These are phyloP conservation scores for Tilletia indica DNA, from an alignment of 1,284 basidiomycete genomes.

Conservation along the genomic window DNA sequence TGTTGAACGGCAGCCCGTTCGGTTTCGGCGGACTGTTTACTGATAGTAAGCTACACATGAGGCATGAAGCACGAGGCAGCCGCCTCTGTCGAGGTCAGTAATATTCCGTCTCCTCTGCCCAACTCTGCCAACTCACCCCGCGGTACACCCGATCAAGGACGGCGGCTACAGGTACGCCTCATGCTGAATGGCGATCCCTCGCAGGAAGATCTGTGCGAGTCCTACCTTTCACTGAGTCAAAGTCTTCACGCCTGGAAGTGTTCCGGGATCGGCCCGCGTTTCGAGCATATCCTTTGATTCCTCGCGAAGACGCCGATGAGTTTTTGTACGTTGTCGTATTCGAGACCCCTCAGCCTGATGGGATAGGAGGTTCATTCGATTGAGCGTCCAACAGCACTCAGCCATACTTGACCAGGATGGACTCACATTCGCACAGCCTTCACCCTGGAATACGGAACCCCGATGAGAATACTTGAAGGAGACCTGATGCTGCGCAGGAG, in stretches of 20 bases:
- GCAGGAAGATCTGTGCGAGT: too few species aligned
- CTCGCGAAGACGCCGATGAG: neutral
- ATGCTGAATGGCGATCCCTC: too few species aligned
- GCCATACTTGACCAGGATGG: neutral
- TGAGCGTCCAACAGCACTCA: neutral
- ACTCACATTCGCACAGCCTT: slow-evolving; percentile 66
- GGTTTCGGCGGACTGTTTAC: too few species aligned
- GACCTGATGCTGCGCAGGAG: slow-evolving; percentile 78
- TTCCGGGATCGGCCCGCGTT: neutral
- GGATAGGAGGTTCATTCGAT: neutral
- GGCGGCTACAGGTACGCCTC: too few species aligned
- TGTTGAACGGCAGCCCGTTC: too few species aligned
- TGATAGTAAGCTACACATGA: too few species aligned
- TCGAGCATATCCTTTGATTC: neutral
- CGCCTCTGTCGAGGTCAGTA: too few species aligned
- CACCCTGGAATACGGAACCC: slow-evolving; percentile 86
- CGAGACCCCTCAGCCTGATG: slow-evolving; percentile 64
- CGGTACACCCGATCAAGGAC: too few species aligned
- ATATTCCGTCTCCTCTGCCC: too few species aligned
- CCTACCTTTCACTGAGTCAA: too few species aligned
- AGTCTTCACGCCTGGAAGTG: neutral
- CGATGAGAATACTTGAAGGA: slow-evolving; percentile 75
- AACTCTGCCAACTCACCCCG: too few species aligned
- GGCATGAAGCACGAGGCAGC: too few species aligned
- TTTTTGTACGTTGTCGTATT: neutral